Evolutionary conservation across 768 basidiomycete genomes (phyloP), one percentile per base, ranked within the genome.

Genomic region (Imleria badia): DNA sequence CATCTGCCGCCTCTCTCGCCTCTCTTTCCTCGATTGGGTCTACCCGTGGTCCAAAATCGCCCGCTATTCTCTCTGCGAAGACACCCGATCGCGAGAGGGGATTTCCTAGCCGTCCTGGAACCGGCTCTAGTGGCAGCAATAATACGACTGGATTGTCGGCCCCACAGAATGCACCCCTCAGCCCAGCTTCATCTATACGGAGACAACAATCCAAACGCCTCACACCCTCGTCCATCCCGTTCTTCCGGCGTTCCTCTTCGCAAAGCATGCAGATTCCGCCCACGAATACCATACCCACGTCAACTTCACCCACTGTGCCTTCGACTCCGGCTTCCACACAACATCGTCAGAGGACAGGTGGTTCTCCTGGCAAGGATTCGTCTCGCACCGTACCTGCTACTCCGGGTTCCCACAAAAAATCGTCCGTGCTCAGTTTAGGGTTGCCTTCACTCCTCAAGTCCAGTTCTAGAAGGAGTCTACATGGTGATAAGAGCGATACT

Each of bases 181-280:
- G 89, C 62, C 90, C 90, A 31, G 77, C 85, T 19, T 79, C 84
- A 17, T 89, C 88, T 15, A 70, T 86, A 40, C 82, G 85, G 48
- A 83, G 86, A 38, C 80, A 81, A 29, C 83, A 85, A 53, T 68
- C 74, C 22, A 93, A 87, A 69, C 86, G 94, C 54, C 81, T 94
- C 43, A 94, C 94, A 1, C 93, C 93, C 2, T 94, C 91, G 26
- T 90, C 91, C 14, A 96, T 96, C 55, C 94, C 94, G 3, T 96
- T 96, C 73, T 95, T 96, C 76, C 83, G 91, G 41, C 87, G 94
- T 34, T 93, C 92, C 9, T 90, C 91, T 26, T 94, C 94, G 8
- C 89, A 93, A 65, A 91, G 89, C 14, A 87, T 91, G 81, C 87
- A 91, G 58, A 69, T 86, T 23, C 80, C 84, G 19, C 75, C 82